Base-by-base conservation (phyloP, 2,329 filamentous ascomycete species). In the Clonostachys rhizophaga region DNA sequence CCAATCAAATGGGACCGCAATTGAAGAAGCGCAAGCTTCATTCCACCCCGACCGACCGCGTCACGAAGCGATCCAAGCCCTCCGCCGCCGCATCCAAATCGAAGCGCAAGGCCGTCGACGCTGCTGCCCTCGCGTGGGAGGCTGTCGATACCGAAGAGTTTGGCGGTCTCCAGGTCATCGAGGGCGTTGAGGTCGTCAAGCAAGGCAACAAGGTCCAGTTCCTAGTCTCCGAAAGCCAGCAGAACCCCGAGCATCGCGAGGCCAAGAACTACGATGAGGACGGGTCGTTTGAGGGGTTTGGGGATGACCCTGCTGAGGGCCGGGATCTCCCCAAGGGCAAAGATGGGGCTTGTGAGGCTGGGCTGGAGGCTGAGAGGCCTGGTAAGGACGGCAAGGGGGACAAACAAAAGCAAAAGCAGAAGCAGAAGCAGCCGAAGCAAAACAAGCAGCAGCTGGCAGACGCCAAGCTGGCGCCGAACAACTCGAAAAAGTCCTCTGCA, bases 91-190 rank as follows among this genome's bases (percentile, higher is more conserved):
- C 52, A 17, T 42, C 49, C 39, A 58, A 58, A 36, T 34, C 52
- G 30, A 56, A 49, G 17, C 59, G 53, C 40, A 54, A 52, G 37
- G 59, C 69, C 3, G 67, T 79, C 18, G 67, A 71, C 40, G 65
- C 73, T 33, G 65, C 74, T 52, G 66, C 74, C 2, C 65, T 86
- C 40, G 63, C 68, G 62, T 86, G 82, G 82, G 72, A 78, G 55
- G 84, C 92, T 42, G 89, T 96, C 68, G 89, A 89, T n/a, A 91
- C 95, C 53, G 94, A 94, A 13, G 44, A 44, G 0, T 96, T 99
- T 64, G 95, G 86, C 57, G 91, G 89, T 0, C 70, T 99, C 2
- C 91, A 99, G 59, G 91, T 97, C 58, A 86, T 97, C 42, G 89
- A 95, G 14, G 90, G 89, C 45, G 89, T 99, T 2, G 88, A 96